Evolutionary conservation across 305 asterid genomes (phyloP).

Genomic region (Caryopteris hybrid): DNA sequence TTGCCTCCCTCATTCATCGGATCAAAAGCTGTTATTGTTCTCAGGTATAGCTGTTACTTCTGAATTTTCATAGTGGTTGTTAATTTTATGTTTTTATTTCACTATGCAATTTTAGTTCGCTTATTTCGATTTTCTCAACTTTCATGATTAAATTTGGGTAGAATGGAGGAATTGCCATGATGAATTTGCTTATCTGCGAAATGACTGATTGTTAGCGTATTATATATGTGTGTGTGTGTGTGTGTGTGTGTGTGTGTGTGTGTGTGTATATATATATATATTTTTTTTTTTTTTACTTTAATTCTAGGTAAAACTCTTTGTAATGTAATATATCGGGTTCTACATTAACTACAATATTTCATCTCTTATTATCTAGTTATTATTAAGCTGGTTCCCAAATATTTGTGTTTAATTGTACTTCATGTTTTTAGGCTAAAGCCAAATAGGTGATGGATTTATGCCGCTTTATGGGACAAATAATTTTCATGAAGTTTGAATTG

Average conservation of each 20-base stretch:
- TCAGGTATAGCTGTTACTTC: slow-evolving; percentile 25
- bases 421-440: neutral
- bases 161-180: neutral
- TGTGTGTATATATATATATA: no score
- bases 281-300: neutral
- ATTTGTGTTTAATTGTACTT: neutral
- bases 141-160: neutral
- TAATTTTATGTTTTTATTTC: neutral
- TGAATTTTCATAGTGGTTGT: neutral
- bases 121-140: neutral
- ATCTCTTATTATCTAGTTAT: neutral
- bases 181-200: no score
- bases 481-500: neutral
- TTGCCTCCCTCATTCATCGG: slow-evolving; percentile 21
- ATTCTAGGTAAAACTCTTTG: neutral
- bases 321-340: neutral
- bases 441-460: neutral
- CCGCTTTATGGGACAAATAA: neutral
- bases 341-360: neutral
- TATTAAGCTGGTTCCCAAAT: neutral
- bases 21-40: slow-evolving; percentile 32
- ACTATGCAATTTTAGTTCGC: slow-evolving; percentile 1
- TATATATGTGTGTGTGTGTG: no score
- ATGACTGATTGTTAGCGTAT: slow-evolving; percentile 1
- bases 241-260: no score